phyloP scores from a whole-genome alignment of 768 basidiomycete species.

The Lactarius pseudohatsudake region DNA sequence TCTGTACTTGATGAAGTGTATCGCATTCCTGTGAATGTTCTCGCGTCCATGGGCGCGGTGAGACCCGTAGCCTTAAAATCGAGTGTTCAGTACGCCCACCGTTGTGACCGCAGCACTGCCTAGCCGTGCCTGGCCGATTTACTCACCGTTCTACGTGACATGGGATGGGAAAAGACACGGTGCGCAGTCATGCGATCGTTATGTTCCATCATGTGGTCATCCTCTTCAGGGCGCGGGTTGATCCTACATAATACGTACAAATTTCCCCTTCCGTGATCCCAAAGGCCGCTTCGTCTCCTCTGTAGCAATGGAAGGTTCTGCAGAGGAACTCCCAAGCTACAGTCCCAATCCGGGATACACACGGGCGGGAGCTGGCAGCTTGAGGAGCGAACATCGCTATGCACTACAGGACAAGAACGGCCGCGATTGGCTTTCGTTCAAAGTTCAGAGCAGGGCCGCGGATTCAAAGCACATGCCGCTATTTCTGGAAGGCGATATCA shows the following conservation, averaged over 20 bases:
- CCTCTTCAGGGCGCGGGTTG: neutral
- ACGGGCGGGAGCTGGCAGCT: neutral
- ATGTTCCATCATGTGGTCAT: neutral
- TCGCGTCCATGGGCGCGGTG: neutral
- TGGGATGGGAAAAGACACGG: constrained; percentile 1
- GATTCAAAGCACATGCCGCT: constrained; percentile 15
- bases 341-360: neutral
- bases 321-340: constrained; percentile 15
- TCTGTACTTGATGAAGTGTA: no score
- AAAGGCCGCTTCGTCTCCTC: neutral
- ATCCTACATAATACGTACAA: neutral
- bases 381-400: constrained; percentile 12
- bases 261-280: neutral
- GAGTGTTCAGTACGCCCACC: neutral
- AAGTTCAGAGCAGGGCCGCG: constrained; percentile 23
- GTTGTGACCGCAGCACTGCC: neutral
- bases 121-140: neutral
- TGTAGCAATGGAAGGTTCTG: neutral
- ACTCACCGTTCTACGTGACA: neutral
- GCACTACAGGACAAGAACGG: constrained; percentile 3
- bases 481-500: constrained; percentile 22
- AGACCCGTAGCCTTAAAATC: neutral
- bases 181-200: neutral
- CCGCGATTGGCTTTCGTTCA: constrained; percentile 19
- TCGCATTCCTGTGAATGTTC: no score